These are phyloP conservation scores for Leccinellum albellum DNA, from an alignment of 768 basidiomycete genomes.

Conservation along the genomic window DNA sequence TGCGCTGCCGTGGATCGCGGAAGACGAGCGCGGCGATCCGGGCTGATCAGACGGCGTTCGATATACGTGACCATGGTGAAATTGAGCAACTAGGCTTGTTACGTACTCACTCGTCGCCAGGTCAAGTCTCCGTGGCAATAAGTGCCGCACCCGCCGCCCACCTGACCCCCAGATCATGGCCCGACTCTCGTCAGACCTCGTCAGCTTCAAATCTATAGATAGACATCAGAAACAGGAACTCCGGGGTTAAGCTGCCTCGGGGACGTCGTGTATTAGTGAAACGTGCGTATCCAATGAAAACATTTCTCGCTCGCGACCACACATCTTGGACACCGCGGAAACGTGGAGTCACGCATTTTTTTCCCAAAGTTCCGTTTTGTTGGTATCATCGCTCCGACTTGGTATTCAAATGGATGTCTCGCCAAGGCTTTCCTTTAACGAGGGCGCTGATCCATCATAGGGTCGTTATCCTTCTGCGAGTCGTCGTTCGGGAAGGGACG, in stretches of 20 bases:
- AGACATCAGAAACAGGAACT: slow-evolving; percentile 29
- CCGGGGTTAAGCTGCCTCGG: slow-evolving; percentile 21
- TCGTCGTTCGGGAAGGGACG: slow-evolving; percentile 2
- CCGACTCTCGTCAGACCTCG: slow-evolving; percentile 11
- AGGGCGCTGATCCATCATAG: slow-evolving; percentile 25
- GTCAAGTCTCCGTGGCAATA: slow-evolving; percentile 15
- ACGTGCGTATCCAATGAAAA: slow-evolving; percentile 18
- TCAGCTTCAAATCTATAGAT: slow-evolving; percentile 24
- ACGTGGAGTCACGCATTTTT: slow-evolving; percentile 10
- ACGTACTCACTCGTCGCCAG: slow-evolving; percentile 21
- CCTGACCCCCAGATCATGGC: slow-evolving; percentile 10
- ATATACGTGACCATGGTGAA: slow-evolving; percentile 20
- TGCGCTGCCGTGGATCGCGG: slow-evolving; percentile 23
- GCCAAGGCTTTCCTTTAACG: slow-evolving; percentile 33
- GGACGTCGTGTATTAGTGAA: slow-evolving; percentile 21
- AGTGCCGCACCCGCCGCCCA: slow-evolving; percentile 4
- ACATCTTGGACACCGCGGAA: slow-evolving; percentile 21
- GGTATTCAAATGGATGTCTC: slow-evolving; percentile 25
- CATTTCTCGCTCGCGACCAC: slow-evolving; percentile 1
- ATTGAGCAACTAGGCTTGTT: slow-evolving; percentile 12
- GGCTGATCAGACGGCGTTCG: slow-evolving; percentile 24
- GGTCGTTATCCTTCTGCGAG: slow-evolving; percentile 5
- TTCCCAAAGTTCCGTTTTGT: neutral
- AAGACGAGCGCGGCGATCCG: slow-evolving; percentile 21
- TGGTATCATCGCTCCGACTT: slow-evolving; percentile 12